Percentiles rank a stretch among this genome's conserved stretches.
Evolutionary conservation across 148 eudicot genomes (phyloP).

Genomic region (Linanthus parryae): DNA sequence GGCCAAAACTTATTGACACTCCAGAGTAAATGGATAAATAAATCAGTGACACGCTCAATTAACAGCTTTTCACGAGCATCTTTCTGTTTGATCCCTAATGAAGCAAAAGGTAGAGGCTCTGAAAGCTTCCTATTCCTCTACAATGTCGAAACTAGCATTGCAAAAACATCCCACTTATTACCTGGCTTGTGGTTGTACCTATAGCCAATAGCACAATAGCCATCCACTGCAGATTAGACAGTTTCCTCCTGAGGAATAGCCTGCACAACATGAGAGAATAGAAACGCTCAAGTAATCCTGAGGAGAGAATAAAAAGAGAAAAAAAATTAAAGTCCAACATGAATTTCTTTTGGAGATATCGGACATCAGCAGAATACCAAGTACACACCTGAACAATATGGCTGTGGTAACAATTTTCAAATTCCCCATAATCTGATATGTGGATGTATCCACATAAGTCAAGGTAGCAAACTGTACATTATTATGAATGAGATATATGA

Average conservation of each 20-base stretch:
- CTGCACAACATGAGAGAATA: constrained; percentile 24
- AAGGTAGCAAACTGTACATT: constrained; percentile 97
- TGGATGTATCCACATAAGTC: constrained; percentile 90
- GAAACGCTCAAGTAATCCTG: too few relatives aligned
- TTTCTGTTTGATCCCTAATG: neutral
- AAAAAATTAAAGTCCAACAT: too few relatives aligned
- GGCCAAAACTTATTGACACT: too few relatives aligned
- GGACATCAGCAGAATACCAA: neutral
- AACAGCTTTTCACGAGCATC: too few relatives aligned
- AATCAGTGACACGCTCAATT: too few relatives aligned
- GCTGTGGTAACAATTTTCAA: constrained; percentile 95
- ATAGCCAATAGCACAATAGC: constrained; percentile 81
- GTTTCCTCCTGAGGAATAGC: constrained; percentile 80
- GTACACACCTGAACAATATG: constrained; percentile 73
- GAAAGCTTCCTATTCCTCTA: neutral
- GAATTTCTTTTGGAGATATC: too few relatives aligned
- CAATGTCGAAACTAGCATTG: constrained; percentile 1
- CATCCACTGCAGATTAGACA: constrained; percentile 97
- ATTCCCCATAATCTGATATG: constrained; percentile 97
- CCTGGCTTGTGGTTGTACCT: constrained; percentile 99
- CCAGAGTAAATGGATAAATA: too few relatives aligned
- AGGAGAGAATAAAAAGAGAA: too few relatives aligned
- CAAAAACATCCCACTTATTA: constrained; percentile 16
- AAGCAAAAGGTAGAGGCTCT: neutral
- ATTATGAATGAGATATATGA: constrained; percentile 90